Conservation (phyloP, 108 stramenopile genomes). For the Cyclotella choctawhatcheeana region DNA sequence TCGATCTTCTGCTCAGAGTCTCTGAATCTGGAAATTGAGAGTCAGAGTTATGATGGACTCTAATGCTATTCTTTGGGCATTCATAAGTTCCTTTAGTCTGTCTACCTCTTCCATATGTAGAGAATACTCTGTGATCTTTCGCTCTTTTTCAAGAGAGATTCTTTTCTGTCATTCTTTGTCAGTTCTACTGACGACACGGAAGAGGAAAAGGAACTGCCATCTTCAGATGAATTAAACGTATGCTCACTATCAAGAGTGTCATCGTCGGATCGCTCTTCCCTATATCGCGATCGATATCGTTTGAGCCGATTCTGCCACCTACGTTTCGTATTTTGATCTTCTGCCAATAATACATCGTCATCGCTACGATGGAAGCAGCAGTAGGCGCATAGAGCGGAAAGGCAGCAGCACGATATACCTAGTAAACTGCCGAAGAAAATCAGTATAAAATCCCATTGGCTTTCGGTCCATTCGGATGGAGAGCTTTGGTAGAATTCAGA, state of each 20-base stretch:
- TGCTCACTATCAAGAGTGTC: neutral
- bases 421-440: slow-evolving; percentile 10
- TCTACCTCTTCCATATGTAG: neutral
- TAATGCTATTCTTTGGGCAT: too few relatives aligned
- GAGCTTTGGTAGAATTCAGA: slow-evolving; percentile 40
- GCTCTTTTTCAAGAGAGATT: neutral
- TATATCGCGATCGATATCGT: neutral
- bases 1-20: too few relatives aligned
- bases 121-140: neutral
- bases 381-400: slow-evolving; percentile 19
- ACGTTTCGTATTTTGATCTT: neutral
- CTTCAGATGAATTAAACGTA: neutral
- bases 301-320: neutral
- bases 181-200: neutral
- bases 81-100: neutral
- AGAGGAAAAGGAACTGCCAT: neutral
- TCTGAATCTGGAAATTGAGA: too few relatives aligned
- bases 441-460: slow-evolving; percentile 35
- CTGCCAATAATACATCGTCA: neutral
- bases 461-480: slow-evolving; percentile 27
- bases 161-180: neutral
- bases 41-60: too few relatives aligned
- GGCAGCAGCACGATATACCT: slow-evolving; percentile 12
- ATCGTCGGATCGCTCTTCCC: neutral
- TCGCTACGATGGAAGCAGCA: slow-evolving; percentile 3